Percentiles rank a stretch among this genome's conserved stretches.
Evolutionary conservation across 1,284 basidiomycete genomes (phyloP).

Genomic region (Trichosporon coremiiforme): DNA sequence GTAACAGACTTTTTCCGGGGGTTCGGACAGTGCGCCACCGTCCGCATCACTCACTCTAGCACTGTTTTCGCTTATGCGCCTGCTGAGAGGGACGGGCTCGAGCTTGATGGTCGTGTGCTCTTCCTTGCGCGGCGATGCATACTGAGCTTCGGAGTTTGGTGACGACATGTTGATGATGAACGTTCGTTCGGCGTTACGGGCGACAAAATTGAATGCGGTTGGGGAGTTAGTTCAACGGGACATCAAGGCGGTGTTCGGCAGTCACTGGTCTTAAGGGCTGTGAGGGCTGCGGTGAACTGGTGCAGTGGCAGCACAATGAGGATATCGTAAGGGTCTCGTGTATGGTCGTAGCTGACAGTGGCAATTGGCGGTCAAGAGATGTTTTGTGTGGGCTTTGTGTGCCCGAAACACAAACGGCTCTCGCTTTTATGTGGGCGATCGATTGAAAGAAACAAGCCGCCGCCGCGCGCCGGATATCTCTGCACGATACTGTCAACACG

Average conservation of each 20-base stretch:
- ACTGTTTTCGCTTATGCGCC: neutral
- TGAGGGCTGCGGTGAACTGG: neutral
- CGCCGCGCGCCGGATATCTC: neutral
- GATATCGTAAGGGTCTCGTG: neutral
- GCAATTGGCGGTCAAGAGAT: neutral
- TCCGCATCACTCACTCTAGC: neutral
- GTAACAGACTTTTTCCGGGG: neutral
- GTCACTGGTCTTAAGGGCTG: neutral
- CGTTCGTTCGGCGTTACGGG: neutral
- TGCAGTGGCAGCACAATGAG: conserved; percentile 7
- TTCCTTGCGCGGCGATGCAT: neutral
- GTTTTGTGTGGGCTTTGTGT: conserved; percentile 8
- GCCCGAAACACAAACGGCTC: neutral
- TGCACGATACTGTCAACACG: neutral
- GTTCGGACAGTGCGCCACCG: neutral
- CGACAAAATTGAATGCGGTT: too few relatives aligned
- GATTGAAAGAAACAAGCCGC: neutral
- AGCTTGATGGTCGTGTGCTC: neutral
- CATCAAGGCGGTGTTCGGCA: neutral
- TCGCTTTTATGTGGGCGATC: neutral
- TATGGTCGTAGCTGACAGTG: neutral
- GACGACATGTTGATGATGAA: conserved; percentile 1
- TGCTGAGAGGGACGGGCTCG: neutral
- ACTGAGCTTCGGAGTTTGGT: neutral
- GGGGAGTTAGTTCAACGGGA: neutral